Evolutionary conservation across 345 rosid genomes (phyloP), one percentile per base, ranked within the genome.

Genomic region (Eutrema japonicum): DNA sequence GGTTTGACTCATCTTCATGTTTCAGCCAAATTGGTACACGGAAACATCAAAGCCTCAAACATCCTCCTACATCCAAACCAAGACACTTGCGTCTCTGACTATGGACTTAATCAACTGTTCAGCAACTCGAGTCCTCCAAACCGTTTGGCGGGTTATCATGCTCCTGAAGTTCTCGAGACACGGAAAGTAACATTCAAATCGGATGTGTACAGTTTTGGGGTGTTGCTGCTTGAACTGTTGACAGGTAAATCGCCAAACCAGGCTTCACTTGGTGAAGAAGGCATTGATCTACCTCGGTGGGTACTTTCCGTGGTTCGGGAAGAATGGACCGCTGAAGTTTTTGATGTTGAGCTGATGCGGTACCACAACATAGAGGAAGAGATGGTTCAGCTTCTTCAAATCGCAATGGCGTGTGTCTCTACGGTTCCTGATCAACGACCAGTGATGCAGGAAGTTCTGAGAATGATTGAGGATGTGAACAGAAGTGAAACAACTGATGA

Each of bases 241-340:
- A 95, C 99, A 0, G 99, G 99, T 3, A 95, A 95, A 77, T 87
- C 99, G 0, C 99, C 99, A 3, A 92, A 90, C 63, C 99, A 95
- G 75, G 96, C 96, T 0, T 95, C 99, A 2, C 78, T 95, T 16
- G 97, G 99, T 0, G 99, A 95, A 41, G 97, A 95, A 73, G 99
- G 99, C 43, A 92, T 92, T 49, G 99, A 95, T 80, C 76, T 95
- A 52, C 99, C 99, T 0, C 67, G 99, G 45, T 95, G 99, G 99
- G 99, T 95, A 32, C 96, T 89, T 62, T 95, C 99, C 0, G 99
- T 95, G 46, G 99, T 95, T 2, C 73, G 99, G 1, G 99, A 95
- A 79, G 99, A 95, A 64, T 95, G 99, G 99, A 92, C 99, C 7
- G 99, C 99, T 0, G 99, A 92, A 82, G 99, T 95, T 0, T 90